Evolutionary conservation across 2,329 filamentous ascomycete species (phyloP), one percentile per base, ranked within the genome.

Genomic region (Trichothecium roseum): DNA sequence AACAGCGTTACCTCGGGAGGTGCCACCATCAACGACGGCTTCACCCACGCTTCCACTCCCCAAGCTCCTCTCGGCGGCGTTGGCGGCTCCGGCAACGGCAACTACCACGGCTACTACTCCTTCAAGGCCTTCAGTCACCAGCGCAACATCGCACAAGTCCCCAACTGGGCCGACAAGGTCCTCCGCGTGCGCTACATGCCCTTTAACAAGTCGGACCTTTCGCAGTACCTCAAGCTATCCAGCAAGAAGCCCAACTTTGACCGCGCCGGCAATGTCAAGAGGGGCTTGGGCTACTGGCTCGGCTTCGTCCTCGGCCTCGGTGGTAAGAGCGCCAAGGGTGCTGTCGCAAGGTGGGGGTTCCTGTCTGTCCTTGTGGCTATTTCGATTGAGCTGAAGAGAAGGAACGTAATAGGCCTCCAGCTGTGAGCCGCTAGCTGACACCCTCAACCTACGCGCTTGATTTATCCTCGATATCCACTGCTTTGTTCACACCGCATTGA

Each of bases 101-200:
- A 50, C 36, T 70, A 72, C 45, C 66, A 69, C 44, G 69, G 68
- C 14, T 52, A 55, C 42, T 60, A 63, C 48, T 65, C 67, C 26
- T 60, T 73, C 52, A 55, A 60, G 32, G 45, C 55, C 18, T 64
- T 64, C 37, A 57, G 54, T 36, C 60, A 64, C 46, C 50, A 53
- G 37, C 59, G 61, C 27, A 49, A 52, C 42, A 53, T 63, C 26
- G 50, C 57, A 34, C 44, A 54, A 30, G 48, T 57, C 5, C 61
- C 61, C 5, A 40, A 35, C 38, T 63, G 60, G 61, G 44, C 52
- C 26, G 60, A 63, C 20, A 42, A 60, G 28, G 50, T 86, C 40
- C 62, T 89, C 45, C 68, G 72, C 39, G 66, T 84, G 35, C 72
- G 84, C 41, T 82, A 82, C 59, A 72, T 78, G 60, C 78, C 78